Evolutionary conservation across 208 protist genomes (phyloP).

Genomic region (Acanthamoeba quina): DNA sequence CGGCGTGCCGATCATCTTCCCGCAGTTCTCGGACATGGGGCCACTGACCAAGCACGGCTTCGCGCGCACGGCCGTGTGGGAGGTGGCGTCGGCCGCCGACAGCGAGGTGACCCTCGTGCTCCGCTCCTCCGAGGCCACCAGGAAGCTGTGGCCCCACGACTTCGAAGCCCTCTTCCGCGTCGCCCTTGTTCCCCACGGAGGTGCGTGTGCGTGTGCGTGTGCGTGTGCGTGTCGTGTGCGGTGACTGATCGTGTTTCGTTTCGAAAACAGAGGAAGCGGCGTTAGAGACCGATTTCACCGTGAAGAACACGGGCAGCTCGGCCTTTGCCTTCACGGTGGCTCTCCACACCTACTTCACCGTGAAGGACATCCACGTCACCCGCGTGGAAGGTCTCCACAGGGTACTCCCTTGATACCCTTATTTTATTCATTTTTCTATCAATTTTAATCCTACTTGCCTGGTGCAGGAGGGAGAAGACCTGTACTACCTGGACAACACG

Average conservation of each 20-base stretch:
- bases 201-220: background rate
- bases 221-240: background rate
- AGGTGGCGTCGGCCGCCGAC: background rate
- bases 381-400: background rate
- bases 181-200: conserved; percentile 1
- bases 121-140: conserved; percentile 39
- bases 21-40: conserved; percentile 60
- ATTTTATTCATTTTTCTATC: too few species aligned
- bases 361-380: conserved; percentile 60
- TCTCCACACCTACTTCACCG: conserved; percentile 69
- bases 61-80: background rate
- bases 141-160: conserved; percentile 44
- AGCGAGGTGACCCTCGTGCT: conserved; percentile 22
- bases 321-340: conserved; percentile 58
- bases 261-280: background rate
- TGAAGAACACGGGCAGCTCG: conserved; percentile 3
- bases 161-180: conserved; percentile 60
- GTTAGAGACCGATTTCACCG: background rate
- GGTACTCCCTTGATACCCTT: too few species aligned
- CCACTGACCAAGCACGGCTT: conserved; percentile 74
- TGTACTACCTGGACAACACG: conserved; percentile 56
- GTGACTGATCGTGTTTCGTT: background rate
- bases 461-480: conserved; percentile 2
- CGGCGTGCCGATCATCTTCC: conserved; percentile 66
- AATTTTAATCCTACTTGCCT: too few species aligned